Base-by-base conservation (phyloP, 2,329 filamentous ascomycete genomes). In the Dendrostoma leiphaemia region DNA sequence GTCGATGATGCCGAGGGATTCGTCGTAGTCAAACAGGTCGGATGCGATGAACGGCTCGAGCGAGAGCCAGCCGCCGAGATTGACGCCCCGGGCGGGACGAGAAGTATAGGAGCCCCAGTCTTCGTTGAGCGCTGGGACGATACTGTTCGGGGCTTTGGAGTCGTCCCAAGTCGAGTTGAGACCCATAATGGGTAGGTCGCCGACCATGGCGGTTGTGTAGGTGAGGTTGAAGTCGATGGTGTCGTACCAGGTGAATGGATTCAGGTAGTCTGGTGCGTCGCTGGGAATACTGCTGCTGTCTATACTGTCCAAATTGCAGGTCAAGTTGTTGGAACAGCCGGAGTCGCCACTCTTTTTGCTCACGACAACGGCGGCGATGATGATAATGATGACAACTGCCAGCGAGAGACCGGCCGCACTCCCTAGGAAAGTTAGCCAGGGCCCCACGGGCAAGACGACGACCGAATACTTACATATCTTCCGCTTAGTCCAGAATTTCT, bases 41-140 rank as follows among this genome's bases (percentile, higher is more conserved):
- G 94, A 94, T 4, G 90, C 93, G 67, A 99, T 97, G 69, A 96
- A 97, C 0, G 94, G 94, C 65, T 99, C 94, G 12, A 99, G 74
- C 3, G 88, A 89, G 2, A 99, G 81, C 94, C 94, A 99, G 12
- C 94, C 94, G 48, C 94, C 94, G 1, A 97, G 69, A 64, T 96
- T 97, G 32, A 97, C 90, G 1, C 94, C 94, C 6, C 93, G 84
- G 23, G 95, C 91, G 2, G 92, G 91, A 51, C 79, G 85, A 21
- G 82, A 84, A 2, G 85, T 82, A 63, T 97, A 99, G 2, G 86
- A 75, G 6, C 84, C 84, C 81, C 93, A 97, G 1, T 78, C 64
- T 57, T 92, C 78, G 61, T 90, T 81, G 6, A 99, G 77, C 1
- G 90, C 77, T 0, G 91, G 89, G 0, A 95, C 91, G 29, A 91